A percentile compares a stretch with the other conserved stretches of the same genome.
Evolutionary conservation across 495 filamentous ascomycete species (phyloP).

Genomic region (Xanthoparmelia taractica): DNA sequence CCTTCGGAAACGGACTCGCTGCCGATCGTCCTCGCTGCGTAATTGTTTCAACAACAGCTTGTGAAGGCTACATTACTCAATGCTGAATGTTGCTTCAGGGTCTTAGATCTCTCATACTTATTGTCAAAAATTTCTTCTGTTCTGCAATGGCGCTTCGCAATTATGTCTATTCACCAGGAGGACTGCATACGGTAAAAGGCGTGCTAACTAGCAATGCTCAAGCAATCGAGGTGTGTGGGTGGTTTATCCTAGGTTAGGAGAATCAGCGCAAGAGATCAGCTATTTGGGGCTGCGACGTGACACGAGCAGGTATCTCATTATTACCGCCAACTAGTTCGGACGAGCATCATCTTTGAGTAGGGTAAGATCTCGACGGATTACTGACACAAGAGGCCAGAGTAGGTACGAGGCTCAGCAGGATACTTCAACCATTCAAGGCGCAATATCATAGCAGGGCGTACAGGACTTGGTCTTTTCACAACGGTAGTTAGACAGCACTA

Average conservation of each 20-base stretch:
- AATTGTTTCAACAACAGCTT: not conserved
- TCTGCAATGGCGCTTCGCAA: not conserved
- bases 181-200: not conserved
- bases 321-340: not conserved
- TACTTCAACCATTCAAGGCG: not conserved
- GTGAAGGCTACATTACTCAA: not conserved
- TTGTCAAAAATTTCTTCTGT: not conserved
- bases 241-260: not conserved
- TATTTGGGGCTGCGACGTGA: not conserved
- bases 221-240: constrained; percentile 3
- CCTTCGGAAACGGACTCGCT: not conserved
- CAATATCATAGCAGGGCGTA: not conserved
- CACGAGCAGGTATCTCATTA: not conserved
- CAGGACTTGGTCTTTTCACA: not conserved
- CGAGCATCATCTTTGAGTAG: not conserved
- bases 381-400: not conserved
- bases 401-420: not conserved
- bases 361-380: not conserved
- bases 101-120: not conserved
- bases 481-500: not conserved
- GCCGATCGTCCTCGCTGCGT: not conserved
- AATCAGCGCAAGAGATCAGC: not conserved
- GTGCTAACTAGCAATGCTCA: constrained; percentile 1
- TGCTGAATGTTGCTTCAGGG: not conserved
- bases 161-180: not conserved